These are phyloP conservation scores for Hypoxylon sp. DNA, from an alignment of 2,329 filamentous ascomycete genomes.

Conservation along the genomic window DNA sequence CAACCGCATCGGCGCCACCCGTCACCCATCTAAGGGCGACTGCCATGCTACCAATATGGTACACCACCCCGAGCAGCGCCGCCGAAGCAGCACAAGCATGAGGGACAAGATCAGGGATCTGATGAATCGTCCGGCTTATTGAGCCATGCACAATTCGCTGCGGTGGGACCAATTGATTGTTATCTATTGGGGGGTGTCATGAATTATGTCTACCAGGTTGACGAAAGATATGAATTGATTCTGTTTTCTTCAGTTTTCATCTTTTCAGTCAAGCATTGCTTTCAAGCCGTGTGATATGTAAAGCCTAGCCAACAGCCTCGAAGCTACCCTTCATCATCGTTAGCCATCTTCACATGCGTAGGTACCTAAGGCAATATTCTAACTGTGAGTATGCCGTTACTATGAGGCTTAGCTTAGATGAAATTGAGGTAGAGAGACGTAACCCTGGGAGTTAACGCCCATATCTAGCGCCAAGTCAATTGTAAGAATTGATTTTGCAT, in stretches of 20 bases:
- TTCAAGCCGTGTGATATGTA: background rate
- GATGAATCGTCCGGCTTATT: conserved; percentile 54
- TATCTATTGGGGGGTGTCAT: conserved; percentile 9
- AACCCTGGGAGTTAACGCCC: background rate
- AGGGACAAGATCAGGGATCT: conserved; percentile 49
- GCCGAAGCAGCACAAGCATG: conserved; percentile 50
- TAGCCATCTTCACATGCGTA: background rate
- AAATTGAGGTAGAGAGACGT: background rate
- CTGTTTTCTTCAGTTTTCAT: background rate
- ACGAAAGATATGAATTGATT: conserved; percentile 9
- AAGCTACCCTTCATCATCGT: background rate
- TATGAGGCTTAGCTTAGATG: background rate
- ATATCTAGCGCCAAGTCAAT: background rate
- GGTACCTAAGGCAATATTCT: background rate
- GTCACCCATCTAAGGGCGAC: conserved; percentile 50
- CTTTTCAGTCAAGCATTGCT: background rate
- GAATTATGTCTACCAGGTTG: conserved; percentile 16
- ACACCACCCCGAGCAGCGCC: conserved; percentile 50
- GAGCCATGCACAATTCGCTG: background rate
- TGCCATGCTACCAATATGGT: conserved; percentile 49
- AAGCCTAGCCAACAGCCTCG: background rate
- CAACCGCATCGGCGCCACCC: conserved; percentile 50
- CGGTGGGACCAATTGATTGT: background rate
- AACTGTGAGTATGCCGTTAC: background rate
- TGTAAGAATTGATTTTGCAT: background rate